These are phyloP conservation scores for Elaeis oleifera DNA, from an alignment of 202 grass and related monocot genomes.

Conservation along the genomic window DNA sequence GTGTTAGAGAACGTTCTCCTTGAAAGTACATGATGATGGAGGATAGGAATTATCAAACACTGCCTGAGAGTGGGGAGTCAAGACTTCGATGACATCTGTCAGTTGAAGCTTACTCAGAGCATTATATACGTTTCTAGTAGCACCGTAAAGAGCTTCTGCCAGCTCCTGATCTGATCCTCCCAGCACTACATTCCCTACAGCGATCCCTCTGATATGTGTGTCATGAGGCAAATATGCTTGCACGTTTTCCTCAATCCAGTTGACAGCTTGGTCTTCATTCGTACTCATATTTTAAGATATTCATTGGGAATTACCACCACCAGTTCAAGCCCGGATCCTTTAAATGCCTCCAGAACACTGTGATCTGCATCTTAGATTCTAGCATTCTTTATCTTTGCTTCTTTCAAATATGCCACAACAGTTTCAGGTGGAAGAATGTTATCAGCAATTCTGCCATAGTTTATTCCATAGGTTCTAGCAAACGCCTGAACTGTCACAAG, in stretches of 20 bases:
- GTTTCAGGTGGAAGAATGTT: slow-evolving; percentile 5
- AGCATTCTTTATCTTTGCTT: slow-evolving; percentile 1
- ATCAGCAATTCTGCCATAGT: slow-evolving; percentile 9
- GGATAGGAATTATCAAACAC: slow-evolving; percentile 15
- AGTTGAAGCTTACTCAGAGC: slow-evolving; percentile 1
- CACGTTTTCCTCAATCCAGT: slow-evolving; percentile 11
- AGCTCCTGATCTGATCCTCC: slow-evolving; percentile 6
- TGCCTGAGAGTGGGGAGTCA: slow-evolving; percentile 7
- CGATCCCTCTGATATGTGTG: slow-evolving; percentile 5
- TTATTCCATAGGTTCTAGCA: slow-evolving; percentile 2
- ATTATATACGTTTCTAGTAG: neutral
- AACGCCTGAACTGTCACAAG: neutral
- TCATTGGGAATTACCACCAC: slow-evolving; percentile 2
- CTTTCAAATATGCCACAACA: slow-evolving; percentile 1
- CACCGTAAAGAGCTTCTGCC: neutral
- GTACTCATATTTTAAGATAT: slow-evolving; percentile 8
- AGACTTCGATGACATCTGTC: neutral
- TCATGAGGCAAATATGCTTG: slow-evolving; percentile 5
- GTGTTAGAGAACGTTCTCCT: neutral
- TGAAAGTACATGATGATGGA: slow-evolving; percentile 13
- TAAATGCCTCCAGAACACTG: slow-evolving; percentile 5
- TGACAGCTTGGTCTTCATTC: neutral
- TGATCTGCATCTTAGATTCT: slow-evolving; percentile 17
- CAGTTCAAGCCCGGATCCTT: neutral
- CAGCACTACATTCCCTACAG: slow-evolving; percentile 14